Percentiles rank a stretch among this genome's conserved stretches.
These are phyloP conservation scores for Fagopyrum tataricum DNA, from an alignment of 148 eudicot species.

Conservation along the genomic window DNA sequence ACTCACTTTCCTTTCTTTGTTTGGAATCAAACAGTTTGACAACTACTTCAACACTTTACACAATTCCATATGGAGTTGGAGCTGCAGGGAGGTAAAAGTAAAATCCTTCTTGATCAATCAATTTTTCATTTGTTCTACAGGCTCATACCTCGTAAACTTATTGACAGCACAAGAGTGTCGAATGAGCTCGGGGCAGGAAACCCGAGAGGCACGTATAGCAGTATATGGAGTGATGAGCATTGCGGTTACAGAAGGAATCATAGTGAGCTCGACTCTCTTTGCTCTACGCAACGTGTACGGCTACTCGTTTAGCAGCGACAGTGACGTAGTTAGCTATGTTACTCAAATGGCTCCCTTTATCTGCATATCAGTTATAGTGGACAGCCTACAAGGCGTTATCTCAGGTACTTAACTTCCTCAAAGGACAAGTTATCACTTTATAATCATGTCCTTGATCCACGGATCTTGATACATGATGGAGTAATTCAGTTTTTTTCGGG, in stretches of 20 bases:
- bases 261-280: not conserved
- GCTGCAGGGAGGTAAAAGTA: constrained; percentile 59
- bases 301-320: constrained; percentile 3
- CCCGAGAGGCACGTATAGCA: constrained; percentile 6
- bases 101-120: not conserved
- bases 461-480: not conserved
- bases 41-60: constrained; percentile 55
- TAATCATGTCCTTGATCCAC: not conserved
- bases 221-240: not conserved
- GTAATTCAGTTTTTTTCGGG: not conserved
- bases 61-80: constrained; percentile 70
- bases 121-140: not conserved
- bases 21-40: constrained; percentile 36
- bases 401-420: constrained; percentile 7
- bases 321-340: not conserved
- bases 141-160: not conserved
- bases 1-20: constrained; percentile 2
- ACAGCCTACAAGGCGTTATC: constrained; percentile 6
- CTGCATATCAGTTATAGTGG: constrained; percentile 3
- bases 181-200: constrained; percentile 15
- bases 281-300: not conserved
- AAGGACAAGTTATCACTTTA: not conserved
- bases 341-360: constrained; percentile 5
- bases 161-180: constrained; percentile 8
- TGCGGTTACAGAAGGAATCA: not conserved